phyloP scores from a whole-genome alignment of 441 rosid species.

The Mallotus japonicus region DNA sequence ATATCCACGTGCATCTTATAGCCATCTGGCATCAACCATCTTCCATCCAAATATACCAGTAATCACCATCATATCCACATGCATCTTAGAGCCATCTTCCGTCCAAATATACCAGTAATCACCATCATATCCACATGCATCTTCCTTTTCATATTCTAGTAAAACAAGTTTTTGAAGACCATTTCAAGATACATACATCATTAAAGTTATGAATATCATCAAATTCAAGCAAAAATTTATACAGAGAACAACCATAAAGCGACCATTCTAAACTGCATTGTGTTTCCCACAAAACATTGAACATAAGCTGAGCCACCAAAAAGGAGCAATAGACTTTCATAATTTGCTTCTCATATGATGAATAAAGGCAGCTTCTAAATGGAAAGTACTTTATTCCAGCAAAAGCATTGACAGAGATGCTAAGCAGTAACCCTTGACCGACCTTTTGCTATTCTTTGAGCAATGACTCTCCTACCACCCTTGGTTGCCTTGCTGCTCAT shows the following conservation, averaged over 20 bases:
- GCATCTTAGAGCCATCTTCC: neutral
- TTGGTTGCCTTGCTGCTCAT: conserved; percentile 89
- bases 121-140: neutral
- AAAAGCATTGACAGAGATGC: conserved; percentile 17
- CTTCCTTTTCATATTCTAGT: neutral
- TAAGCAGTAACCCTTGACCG: conserved; percentile 86
- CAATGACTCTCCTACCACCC: conserved; percentile 95
- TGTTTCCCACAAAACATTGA: neutral
- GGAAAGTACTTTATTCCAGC: conserved; percentile 5
- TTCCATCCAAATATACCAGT: neutral
- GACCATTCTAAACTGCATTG: conserved; percentile 11
- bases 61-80: neutral
- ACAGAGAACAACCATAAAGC: neutral
- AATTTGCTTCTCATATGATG: conserved; percentile 6
- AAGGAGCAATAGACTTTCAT: conserved; percentile 1
- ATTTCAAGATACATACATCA: conserved; percentile 9
- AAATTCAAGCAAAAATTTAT: conserved; percentile 12
- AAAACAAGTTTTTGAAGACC: neutral
- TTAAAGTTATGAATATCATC: conserved; percentile 1
- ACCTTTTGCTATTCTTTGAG: conserved; percentile 94
- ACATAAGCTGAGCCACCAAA: conserved; percentile 13
- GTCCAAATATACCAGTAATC: neutral
- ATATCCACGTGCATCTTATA: neutral
- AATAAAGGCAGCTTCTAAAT: conserved; percentile 14
- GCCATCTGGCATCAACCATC: neutral